Evolutionary conservation across 192 early-diverging fungal species (phyloP).

Genomic region (Funneliformis geosporum): DNA sequence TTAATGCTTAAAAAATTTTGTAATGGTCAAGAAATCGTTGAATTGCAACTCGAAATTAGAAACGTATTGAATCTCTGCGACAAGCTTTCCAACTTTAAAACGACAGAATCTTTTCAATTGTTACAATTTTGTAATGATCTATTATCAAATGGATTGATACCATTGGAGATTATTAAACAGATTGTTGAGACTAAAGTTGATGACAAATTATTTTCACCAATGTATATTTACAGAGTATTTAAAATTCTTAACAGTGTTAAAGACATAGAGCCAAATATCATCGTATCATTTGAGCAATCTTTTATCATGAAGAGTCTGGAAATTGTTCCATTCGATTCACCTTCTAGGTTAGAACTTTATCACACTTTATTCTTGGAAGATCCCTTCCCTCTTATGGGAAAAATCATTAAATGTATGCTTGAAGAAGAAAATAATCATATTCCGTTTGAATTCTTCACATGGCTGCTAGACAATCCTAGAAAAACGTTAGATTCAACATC

Average conservation of each 20-base stretch:
- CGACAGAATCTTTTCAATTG: not conserved
- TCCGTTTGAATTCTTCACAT: not conserved
- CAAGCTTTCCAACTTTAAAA: not conserved
- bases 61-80: constrained; percentile 14
- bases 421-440: not conserved
- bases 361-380: constrained; percentile 1
- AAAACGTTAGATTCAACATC: constrained; percentile 3
- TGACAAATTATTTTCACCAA: not conserved
- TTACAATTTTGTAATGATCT: constrained; percentile 28
- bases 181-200: not conserved
- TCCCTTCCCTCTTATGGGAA: constrained; percentile 7
- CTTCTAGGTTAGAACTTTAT: constrained; percentile 6
- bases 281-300: not conserved
- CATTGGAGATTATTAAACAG: not conserved
- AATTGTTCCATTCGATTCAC: constrained; percentile 9
- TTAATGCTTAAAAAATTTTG: not conserved
- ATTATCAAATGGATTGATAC: constrained; percentile 17
- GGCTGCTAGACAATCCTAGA: not conserved
- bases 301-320: constrained; percentile 18
- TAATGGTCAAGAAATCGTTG: not conserved
- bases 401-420: constrained; percentile 13
- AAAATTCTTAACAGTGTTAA: constrained; percentile 13
- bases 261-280: not conserved
- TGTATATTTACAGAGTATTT: constrained; percentile 3
- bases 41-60: constrained; percentile 15